phyloP scores from a whole-genome alignment of 495 filamentous ascomycete genomes.

The Corynascus novoguineensis region DNA sequence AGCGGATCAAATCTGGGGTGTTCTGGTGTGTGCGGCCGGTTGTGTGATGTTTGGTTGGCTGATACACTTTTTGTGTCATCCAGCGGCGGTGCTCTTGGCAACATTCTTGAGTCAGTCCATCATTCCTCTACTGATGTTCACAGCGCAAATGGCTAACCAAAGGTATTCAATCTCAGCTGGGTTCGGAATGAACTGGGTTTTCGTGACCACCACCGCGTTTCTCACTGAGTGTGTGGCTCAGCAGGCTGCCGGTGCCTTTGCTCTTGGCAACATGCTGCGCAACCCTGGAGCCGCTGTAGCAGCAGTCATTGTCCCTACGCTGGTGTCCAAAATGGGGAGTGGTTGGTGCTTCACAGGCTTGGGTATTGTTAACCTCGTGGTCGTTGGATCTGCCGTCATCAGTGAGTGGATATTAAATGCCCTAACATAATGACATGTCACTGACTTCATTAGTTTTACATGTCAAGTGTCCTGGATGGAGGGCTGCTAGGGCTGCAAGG shows the following conservation, averaged over 20 bases:
- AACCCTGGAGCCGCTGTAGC: slow-evolving; percentile 13
- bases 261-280: slow-evolving; percentile 15
- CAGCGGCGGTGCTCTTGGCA: slow-evolving; percentile 6
- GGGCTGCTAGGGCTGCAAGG: slow-evolving; percentile 3
- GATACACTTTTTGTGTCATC: background rate
- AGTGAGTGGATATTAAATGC: background rate
- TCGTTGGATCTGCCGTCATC: slow-evolving; percentile 12
- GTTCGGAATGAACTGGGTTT: slow-evolving; percentile 20
- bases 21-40: slow-evolving; percentile 5
- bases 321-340: slow-evolving; percentile 12
- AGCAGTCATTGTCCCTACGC: slow-evolving; percentile 5
- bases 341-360: slow-evolving; percentile 16
- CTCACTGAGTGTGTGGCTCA: slow-evolving; percentile 16
- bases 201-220: slow-evolving; percentile 16
- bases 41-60: slow-evolving; percentile 14
- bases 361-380: background rate
- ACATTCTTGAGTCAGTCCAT: slow-evolving; percentile 8
- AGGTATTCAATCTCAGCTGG: slow-evolving; percentile 6
- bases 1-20: slow-evolving; percentile 17
- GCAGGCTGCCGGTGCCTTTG: slow-evolving; percentile 15
- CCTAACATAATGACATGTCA: background rate
- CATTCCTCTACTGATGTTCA: background rate
- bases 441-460: slow-evolving; percentile 6
- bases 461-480: slow-evolving; percentile 7
- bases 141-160: too few species aligned